Percentiles rank a stretch among this genome's conserved stretches.
Conservation (phyloP, 371 early-diverging fungal species). For the Parasitella parasitica region DNA sequence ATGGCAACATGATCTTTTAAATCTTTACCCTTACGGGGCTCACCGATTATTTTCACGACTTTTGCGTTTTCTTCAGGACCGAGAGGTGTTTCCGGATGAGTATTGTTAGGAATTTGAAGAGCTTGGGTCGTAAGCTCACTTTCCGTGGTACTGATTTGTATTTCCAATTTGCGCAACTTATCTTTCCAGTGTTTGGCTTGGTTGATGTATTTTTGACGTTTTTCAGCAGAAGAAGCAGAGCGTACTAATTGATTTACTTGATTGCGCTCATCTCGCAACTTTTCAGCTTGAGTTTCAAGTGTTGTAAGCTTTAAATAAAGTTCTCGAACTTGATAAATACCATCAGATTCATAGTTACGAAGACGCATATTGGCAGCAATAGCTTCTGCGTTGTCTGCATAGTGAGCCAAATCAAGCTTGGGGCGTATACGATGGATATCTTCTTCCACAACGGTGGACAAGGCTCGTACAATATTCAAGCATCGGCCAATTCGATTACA, state of each 20-base stretch:
- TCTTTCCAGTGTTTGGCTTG: constrained; percentile 30
- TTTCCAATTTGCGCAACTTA: constrained; percentile 12
- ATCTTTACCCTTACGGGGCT: constrained; percentile 18
- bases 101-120: constrained; percentile 70
- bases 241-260: constrained; percentile 17
- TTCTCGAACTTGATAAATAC: constrained; percentile 40
- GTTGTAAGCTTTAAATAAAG: constrained; percentile 51
- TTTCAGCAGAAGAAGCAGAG: constrained; percentile 5
- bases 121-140: constrained; percentile 34
- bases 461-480: neutral
- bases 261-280: constrained; percentile 11
- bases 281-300: neutral
- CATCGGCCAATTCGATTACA: neutral
- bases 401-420: constrained; percentile 61
- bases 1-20: constrained; percentile 72
- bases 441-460: neutral
- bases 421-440: constrained; percentile 39
- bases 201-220: constrained; percentile 8
- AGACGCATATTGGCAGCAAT: constrained; percentile 54
- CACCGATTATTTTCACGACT: constrained; percentile 48
- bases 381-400: constrained; percentile 50
- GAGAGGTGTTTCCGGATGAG: constrained; percentile 64
- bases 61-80: constrained; percentile 64
- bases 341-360: constrained; percentile 53
- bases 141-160: constrained; percentile 11